Evolutionary conservation across 2,329 filamentous ascomycete species (phyloP).

Genomic region (Tolypocladium album): DNA sequence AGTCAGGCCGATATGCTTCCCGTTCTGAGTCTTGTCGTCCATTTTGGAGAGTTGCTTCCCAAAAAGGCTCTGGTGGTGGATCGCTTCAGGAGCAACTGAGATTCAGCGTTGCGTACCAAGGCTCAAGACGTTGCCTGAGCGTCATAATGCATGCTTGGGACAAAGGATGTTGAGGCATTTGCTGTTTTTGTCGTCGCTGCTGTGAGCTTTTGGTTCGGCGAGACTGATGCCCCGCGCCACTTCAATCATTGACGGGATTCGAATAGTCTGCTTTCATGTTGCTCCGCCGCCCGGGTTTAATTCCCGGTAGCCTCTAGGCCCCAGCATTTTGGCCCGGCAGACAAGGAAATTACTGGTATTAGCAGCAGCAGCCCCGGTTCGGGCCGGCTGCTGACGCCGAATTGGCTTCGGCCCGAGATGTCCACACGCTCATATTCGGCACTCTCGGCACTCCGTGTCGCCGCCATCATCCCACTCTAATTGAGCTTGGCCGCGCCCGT

Average conservation of each 20-base stretch:
- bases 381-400: not conserved
- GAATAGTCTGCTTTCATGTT: not conserved
- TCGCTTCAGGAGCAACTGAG: not conserved
- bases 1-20: not conserved
- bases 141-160: not conserved
- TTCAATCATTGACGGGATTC: not conserved
- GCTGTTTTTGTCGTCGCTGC: not conserved
- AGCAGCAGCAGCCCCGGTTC: not conserved
- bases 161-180: not conserved
- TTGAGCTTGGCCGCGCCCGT: not conserved
- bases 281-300: too few relatives aligned
- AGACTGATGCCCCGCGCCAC: not conserved
- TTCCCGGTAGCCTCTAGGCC: not conserved
- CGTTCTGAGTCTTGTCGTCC: not conserved
- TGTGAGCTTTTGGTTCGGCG: not conserved
- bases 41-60: not conserved
- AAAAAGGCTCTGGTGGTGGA: not conserved
- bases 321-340: not conserved
- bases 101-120: not conserved
- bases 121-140: not conserved
- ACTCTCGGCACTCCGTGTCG: not conserved
- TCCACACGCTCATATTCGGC: not conserved
- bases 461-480: too few relatives aligned
- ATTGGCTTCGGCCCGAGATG: not conserved
- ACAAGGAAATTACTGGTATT: not conserved